These are phyloP conservation scores for Picochlorum costavermella DNA, from an alignment of 139 green algal genomes.

Conservation along the genomic window DNA sequence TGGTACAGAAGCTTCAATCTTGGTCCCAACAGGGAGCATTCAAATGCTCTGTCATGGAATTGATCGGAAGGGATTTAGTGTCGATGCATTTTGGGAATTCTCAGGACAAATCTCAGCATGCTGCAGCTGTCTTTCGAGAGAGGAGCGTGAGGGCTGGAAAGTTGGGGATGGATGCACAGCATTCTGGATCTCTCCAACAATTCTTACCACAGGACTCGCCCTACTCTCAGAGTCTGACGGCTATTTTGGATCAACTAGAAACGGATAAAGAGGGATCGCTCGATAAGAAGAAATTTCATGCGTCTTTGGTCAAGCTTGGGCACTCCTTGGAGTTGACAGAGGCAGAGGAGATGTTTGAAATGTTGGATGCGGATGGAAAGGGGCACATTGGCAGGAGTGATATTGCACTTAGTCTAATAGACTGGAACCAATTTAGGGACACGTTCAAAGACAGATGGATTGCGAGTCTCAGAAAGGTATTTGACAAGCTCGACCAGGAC, in stretches of 20 bases:
- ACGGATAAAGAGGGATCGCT: conserved; percentile 15
- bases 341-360: conserved; percentile 18
- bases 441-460: conserved; percentile 17
- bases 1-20: conserved; percentile 72
- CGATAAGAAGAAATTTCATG: conserved; percentile 3
- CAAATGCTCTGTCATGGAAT: conserved; percentile 77
- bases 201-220: conserved; percentile 19
- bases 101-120: conserved; percentile 8
- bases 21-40: conserved; percentile 53
- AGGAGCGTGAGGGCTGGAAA: not conserved
- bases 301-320: conserved; percentile 12
- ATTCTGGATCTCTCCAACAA: not conserved
- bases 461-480: conserved; percentile 10
- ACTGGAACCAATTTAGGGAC: conserved; percentile 19
- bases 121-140: conserved; percentile 6
- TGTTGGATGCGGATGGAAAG: conserved; percentile 12
- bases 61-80: conserved; percentile 78
- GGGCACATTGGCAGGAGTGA: conserved; percentile 4
- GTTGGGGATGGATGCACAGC: not conserved
- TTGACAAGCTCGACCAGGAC: conserved; percentile 19
- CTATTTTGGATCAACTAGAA: conserved; percentile 18
- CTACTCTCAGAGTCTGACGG: conserved; percentile 18
- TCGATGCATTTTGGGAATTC: conserved; percentile 19
- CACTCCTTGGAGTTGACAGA: conserved; percentile 14
- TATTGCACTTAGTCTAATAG: conserved; percentile 12